phyloP scores from a whole-genome alignment of 768 basidiomycete species.

The Pholiota microspora region DNA sequence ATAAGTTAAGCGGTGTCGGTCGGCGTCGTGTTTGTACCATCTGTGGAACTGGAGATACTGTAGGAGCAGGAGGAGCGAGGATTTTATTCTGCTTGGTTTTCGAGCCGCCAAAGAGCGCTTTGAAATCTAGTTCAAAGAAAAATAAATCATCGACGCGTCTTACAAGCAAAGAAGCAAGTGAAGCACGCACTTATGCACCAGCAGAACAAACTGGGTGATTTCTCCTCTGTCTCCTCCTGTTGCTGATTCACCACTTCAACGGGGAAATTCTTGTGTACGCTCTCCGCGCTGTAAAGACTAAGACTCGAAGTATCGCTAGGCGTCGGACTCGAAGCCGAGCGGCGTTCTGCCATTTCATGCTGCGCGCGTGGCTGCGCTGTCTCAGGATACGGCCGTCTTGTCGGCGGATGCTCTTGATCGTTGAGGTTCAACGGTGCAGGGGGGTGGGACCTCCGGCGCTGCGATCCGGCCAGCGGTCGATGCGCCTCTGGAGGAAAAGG shows the following conservation, averaged over 20 bases:
- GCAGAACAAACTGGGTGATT: constrained; percentile 16
- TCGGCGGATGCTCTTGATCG: constrained; percentile 13
- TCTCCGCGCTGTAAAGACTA: constrained; percentile 21
- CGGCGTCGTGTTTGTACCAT: constrained; percentile 20
- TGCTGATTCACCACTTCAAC: constrained; percentile 11
- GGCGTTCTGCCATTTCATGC: constrained; percentile 11
- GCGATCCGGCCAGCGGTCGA: constrained; percentile 23
- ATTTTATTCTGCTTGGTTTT: constrained; percentile 17
- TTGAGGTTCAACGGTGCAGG: constrained; percentile 15
- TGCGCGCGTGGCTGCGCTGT: constrained; percentile 11
- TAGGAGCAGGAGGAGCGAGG: constrained; percentile 12
- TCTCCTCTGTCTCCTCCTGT: constrained; percentile 14
- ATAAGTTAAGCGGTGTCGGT: constrained; percentile 20
- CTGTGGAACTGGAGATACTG: constrained; percentile 14
- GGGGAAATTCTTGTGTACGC: constrained; percentile 18
- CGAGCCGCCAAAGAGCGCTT: constrained; percentile 18
- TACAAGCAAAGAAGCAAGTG: background rate
- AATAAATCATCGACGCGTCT: background rate
- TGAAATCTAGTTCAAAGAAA: constrained; percentile 13
- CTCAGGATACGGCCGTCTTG: constrained; percentile 4
- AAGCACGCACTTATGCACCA: constrained; percentile 19
- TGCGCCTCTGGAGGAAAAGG: constrained; percentile 18
- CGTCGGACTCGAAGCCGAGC: constrained; percentile 18
- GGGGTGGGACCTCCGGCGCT: constrained; percentile 15
- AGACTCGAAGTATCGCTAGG: constrained; percentile 20